Base-by-base conservation (phyloP, 768 basidiomycete species). In the Suillus tomentosus region DNA sequence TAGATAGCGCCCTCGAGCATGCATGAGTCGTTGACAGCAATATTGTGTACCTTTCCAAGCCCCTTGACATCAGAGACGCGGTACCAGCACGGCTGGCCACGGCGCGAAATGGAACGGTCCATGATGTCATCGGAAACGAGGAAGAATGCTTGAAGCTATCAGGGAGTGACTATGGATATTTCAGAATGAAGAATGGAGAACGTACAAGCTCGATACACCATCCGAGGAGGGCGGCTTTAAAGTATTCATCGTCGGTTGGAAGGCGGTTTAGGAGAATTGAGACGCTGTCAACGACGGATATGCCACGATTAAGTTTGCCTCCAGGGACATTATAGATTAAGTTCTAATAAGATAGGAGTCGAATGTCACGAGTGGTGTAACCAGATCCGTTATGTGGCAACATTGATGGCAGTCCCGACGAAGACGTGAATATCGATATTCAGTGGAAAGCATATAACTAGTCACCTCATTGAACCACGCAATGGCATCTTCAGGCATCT, bases 111-210 rank as follows among this genome's bases (percentile, higher is more conserved):
- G 54, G 91, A 94, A n/a, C 84, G 76, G 73, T 99, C 96, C 97
- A 99, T 99, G 71, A 99, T 95, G 77, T 99, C 96, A 77, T 99
- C 94, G 6, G 94, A 85, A 63, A 97, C 94, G 61, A 99, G 87
- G 88, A 99, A 98, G 79, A 90, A 97, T 0, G 95, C 95, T 89
- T 99, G 96, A 11, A 99, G 86, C 94, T 96, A 71, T 8, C 34
- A 50, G 31, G 7, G 19, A 24, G 45, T 27, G 53, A 54, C 5
- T 34, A 27, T 15, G 22, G 7, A 39, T 43, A 50, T 60, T 36
- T 15, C 45, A 13, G 37, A 60, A 31, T 55, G 10, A 47, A 59
- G 17, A 19, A 34, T 2, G 31, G 53, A 19, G 31, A 19, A 84
- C 93, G 68, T 66, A 96, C 96, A 65, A 98, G 82, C 77, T 99